Base-by-base conservation (phyloP, 805 yeast genomes). In the Wickerhamiella domercqiae region DNA sequence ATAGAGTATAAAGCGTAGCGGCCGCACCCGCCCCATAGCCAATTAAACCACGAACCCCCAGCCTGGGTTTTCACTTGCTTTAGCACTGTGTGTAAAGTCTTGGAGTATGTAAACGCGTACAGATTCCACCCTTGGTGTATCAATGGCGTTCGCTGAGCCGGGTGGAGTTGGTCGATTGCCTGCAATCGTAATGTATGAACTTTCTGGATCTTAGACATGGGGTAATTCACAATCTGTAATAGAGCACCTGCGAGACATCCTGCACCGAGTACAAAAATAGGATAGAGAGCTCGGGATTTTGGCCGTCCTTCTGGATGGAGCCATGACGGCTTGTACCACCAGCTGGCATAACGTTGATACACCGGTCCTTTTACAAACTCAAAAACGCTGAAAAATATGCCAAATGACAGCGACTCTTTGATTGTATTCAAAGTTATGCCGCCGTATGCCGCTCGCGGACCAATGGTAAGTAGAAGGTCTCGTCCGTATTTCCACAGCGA, bases 201-300 rank as follows among this genome's bases (percentile, higher is more conserved):
- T 46, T 73, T 75, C 49, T 87, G 96, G 28, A 86, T 59, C 54
- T 79, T 81, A 18, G 73, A 63, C 24, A 87, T 62, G 0, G 97
- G 97, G 47, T 77, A 83, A 49, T 83, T 94, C 4, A 86, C 75
- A 3, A 75, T 66, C 43, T 86, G 73, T 16, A 86, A 61, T 0
- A 82, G 64, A 15, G 75, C 62, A 0, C 95, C 87, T 1, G 96
- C 95, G 4, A 78, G 64, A 7, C 90, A 82, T 15, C 97, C 97
- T 0, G 93, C 95, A 5, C 78, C 48, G 21, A 87, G 65, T 3
- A 83, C 70, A 52, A 78, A 80, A 1, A 76, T 54, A 2, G 86
- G 75, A 47, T 70, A 73, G 29, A 81, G 51, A n/a, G 73, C 61
- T 41, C 66, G 68, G 37, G 49, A 48, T 21, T 47, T 47, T 18